Conservation (phyloP, 768 basidiomycete genomes). For the Calocera viscosa region DNA sequence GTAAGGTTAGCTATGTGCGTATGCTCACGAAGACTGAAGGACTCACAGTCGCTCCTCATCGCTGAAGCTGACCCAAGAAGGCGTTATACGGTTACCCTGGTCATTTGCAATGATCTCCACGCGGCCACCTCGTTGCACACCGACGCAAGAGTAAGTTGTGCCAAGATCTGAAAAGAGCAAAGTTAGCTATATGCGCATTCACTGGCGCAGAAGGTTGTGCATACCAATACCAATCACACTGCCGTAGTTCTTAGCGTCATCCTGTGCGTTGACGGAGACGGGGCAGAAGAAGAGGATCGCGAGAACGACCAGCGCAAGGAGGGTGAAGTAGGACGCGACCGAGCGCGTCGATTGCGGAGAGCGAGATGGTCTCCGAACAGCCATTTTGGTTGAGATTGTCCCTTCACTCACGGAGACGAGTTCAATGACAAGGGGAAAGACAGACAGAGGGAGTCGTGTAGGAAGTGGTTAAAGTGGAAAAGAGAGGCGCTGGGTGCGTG, state of each 20-base stretch:
- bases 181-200: conserved; percentile 17
- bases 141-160: conserved; percentile 93
- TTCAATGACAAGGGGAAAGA: not conserved
- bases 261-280: conserved; percentile 50
- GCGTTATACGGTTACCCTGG: conserved; percentile 80
- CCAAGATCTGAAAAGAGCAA: conserved; percentile 56
- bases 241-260: conserved; percentile 59
- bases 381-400: not conserved
- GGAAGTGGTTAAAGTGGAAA: not conserved
- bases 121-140: conserved; percentile 72
- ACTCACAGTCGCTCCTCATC: conserved; percentile 59
- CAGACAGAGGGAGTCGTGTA: not conserved
- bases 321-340: conserved; percentile 19
- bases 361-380: conserved; percentile 1
- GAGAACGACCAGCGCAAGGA: conserved; percentile 42
- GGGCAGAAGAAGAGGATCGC: conserved; percentile 64
- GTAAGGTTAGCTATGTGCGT: conserved; percentile 17
- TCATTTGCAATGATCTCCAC: conserved; percentile 87
- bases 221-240: conserved; percentile 86
- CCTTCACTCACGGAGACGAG: not conserved
- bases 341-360: conserved; percentile 4
- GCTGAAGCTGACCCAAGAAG: conserved; percentile 72
- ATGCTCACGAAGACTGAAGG: not conserved
- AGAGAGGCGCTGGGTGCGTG: not conserved
- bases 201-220: conserved; percentile 20